Evolutionary conservation across 805 yeast genomes (phyloP), one percentile per base, ranked within the genome.

Genomic region (Komagataella mondaviorum): DNA sequence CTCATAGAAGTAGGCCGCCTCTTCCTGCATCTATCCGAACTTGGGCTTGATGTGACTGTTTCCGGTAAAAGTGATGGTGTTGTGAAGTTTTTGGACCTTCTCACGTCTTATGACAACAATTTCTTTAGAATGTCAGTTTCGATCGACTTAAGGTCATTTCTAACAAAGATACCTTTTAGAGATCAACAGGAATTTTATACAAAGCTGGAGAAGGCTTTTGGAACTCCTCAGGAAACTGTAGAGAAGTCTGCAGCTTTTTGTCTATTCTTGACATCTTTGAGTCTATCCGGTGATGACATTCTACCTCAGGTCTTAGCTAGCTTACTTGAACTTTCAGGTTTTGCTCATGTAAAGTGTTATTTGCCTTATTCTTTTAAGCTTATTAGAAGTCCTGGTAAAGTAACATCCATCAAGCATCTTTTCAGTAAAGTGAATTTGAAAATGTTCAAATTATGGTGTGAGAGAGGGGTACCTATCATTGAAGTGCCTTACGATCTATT

Each of bases 371-470:
- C 72, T 3, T 49, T 75, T 3, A 24, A 30, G 1, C 49, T 50
- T 1, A 61, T 71, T 39, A 60, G 71, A 6, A 4, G 18, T 1
- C 23, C 36, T 4, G 55, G 60, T 44, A 53, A 55, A 0, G 46
- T 62, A 5, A 36, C 49, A 0, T 46, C 51, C 14, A 45, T 62
- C 0, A 54, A 47, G 14, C 49, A 48, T 1, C 52, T 75, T 3
- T 72, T 72, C 54, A 59, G 59, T 48, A 51, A 55, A 10, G 57
- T 66, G 23, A 66, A 61, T 48, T 55, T 66, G 43, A 69, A 68
- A 12, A 58, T 77, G 3, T 59, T 78, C 48, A 71, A 66, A 51
- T 63, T 63, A 18, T 78, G 81, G 81, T 63, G 65, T 59, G 59
- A 61, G n/a, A 65, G 63, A 50, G 61, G 63, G 3, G 48, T 56